Percentiles rank a stretch among this genome's conserved stretches.
Evolutionary conservation across 2,329 filamentous ascomycete species (phyloP).

Genomic region (Pochonia chlamydosporia): DNA sequence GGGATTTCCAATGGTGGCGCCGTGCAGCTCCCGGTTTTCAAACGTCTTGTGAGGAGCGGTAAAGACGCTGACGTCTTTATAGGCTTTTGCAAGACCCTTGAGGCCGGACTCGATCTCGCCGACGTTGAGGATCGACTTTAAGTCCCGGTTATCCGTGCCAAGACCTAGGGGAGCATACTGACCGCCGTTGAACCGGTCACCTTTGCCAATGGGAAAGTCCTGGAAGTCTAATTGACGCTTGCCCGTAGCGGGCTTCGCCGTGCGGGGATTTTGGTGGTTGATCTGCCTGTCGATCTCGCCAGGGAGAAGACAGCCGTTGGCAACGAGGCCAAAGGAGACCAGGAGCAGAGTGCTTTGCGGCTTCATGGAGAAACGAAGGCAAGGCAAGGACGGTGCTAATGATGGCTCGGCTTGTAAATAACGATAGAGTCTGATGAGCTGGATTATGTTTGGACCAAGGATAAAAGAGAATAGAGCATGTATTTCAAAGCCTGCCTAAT

Average conservation of each 20-base stretch:
- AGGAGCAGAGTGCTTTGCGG: constrained; percentile 12
- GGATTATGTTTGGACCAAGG: no score
- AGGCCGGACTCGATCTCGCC: constrained; percentile 39
- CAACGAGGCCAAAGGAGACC: constrained; percentile 15
- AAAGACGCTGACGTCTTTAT: constrained; percentile 32
- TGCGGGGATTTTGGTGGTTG: not conserved
- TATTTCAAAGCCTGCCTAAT: no score
- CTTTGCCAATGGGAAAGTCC: constrained; percentile 32
- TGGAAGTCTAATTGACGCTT: constrained; percentile 4
- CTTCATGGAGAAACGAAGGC: no score
- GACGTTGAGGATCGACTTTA: constrained; percentile 38
- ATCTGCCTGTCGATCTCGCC: constrained; percentile 23
- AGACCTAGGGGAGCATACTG: constrained; percentile 26
- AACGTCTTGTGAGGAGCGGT: constrained; percentile 37
- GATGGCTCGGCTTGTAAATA: no score
- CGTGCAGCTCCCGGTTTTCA: constrained; percentile 32
- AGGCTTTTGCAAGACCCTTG: constrained; percentile 33
- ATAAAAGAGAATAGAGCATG: no score
- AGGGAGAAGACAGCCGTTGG: constrained; percentile 31
- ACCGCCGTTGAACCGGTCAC: constrained; percentile 36
- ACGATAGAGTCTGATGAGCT: no score
- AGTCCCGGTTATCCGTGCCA: constrained; percentile 26
- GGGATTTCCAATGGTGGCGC: constrained; percentile 39
- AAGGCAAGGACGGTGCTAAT: no score
- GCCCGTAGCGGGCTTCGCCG: not conserved